Conservation (phyloP, 2,329 filamentous ascomycete genomes). For the Bipolaris sorokiniana region DNA sequence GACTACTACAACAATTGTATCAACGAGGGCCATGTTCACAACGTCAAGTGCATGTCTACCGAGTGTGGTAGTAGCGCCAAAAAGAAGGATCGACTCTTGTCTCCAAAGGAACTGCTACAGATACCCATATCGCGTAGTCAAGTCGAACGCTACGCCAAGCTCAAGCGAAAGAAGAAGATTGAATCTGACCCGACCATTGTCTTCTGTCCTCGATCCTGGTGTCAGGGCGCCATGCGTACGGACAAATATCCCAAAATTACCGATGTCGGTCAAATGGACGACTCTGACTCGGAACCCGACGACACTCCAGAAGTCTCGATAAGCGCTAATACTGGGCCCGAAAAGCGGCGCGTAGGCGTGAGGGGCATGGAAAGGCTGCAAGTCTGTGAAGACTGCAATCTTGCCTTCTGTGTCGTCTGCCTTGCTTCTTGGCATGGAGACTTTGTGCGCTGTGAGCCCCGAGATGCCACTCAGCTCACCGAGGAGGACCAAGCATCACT, state of each 20-base stretch:
- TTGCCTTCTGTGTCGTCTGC: conserved; percentile 84
- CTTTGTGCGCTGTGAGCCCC: conserved; percentile 72
- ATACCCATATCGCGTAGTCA: conserved; percentile 63
- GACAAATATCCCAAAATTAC: conserved; percentile 55
- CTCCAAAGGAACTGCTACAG: conserved; percentile 76
- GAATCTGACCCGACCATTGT: conserved; percentile 91
- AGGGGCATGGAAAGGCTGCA: conserved; percentile 70
- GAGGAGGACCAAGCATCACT: conserved; percentile 86
- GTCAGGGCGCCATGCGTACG: conserved; percentile 80
- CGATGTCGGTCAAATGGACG: conserved; percentile 49
- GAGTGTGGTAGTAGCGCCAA: conserved; percentile 60
- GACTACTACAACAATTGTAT: conserved; percentile 92
- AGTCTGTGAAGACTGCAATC: conserved; percentile 74
- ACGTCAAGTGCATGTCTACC: conserved; percentile 80
- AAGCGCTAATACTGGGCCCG: conserved; percentile 17
- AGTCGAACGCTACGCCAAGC: conserved; percentile 83
- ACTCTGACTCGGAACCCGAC: conserved; percentile 50
- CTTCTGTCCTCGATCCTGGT: conserved; percentile 92
- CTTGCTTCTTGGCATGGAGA: conserved; percentile 92
- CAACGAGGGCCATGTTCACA: conserved; percentile 77
- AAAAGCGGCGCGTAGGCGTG: conserved; percentile 47
- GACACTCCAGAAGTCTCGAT: conserved; percentile 13
- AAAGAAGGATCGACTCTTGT: conserved; percentile 68
- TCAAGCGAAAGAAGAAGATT: conserved; percentile 91
- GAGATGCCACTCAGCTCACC: conserved; percentile 72